These are phyloP conservation scores for Aspergillus ochraceus DNA, from an alignment of 2,329 filamentous ascomycete genomes.

Conservation along the genomic window DNA sequence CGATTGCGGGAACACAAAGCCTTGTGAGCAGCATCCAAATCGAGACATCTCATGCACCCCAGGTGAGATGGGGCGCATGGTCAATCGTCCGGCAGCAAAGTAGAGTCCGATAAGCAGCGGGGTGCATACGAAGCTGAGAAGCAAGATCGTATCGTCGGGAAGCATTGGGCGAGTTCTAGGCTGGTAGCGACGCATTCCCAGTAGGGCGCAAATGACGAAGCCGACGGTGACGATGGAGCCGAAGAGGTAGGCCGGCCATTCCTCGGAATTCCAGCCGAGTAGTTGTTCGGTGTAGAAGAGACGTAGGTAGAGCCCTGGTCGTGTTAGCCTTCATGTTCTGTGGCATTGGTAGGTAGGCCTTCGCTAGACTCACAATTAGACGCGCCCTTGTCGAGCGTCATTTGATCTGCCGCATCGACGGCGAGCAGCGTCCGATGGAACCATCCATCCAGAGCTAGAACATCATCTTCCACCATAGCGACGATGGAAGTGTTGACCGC, in stretches of 20 bases:
- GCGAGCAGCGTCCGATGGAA: conserved; percentile 42
- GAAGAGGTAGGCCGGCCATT: conserved; percentile 40
- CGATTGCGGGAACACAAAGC: conserved; percentile 43
- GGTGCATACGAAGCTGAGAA: conserved; percentile 28
- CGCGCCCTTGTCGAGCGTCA: conserved; percentile 25
- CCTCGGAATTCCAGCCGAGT: conserved; percentile 47
- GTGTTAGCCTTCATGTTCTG: neutral
- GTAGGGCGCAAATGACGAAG: conserved; percentile 9
- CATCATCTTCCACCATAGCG: conserved; percentile 50
- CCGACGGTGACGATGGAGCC: conserved; percentile 28
- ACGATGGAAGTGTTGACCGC: conserved; percentile 41
- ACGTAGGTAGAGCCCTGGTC: conserved; percentile 43
- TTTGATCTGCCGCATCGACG: conserved; percentile 33
- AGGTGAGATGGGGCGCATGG: conserved; percentile 34
- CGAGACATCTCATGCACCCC: conserved; percentile 43
- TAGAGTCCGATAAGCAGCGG: conserved; percentile 36
- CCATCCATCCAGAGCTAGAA: conserved; percentile 50
- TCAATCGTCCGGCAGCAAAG: conserved; percentile 43
- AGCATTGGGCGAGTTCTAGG: conserved; percentile 14
- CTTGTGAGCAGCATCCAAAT: conserved; percentile 49
- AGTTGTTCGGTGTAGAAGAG: conserved; percentile 50
- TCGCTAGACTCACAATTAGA: conserved; percentile 20
- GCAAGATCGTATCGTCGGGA: conserved; percentile 22
- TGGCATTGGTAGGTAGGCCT: neutral
- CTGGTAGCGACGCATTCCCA: conserved; percentile 10